phyloP scores from a whole-genome alignment of 2,329 filamentous ascomycete species.

The Aspergillus pseudoterreus region DNA sequence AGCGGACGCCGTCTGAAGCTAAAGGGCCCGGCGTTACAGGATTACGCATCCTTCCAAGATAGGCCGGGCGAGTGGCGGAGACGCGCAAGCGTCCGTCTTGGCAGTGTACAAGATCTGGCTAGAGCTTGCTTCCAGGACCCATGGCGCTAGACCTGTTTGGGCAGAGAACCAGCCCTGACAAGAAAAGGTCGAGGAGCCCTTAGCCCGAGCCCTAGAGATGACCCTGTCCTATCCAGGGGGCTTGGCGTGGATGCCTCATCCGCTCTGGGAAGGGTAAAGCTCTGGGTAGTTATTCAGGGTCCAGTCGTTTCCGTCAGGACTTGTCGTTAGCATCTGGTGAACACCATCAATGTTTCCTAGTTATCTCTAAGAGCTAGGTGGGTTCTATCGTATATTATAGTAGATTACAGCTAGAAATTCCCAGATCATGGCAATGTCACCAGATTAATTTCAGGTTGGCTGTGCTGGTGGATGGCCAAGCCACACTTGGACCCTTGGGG shows the following conservation, averaged over 20 bases:
- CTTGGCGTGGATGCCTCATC: conserved; percentile 16
- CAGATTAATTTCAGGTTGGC: background rate
- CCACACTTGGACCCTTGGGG: background rate
- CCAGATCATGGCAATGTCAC: background rate
- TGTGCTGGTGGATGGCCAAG: background rate
- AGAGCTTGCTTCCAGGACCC: conserved; percentile 20
- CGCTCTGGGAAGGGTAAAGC: conserved; percentile 2
- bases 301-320: too few relatives aligned
- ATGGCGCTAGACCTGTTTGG: conserved; percentile 21
- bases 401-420: background rate
- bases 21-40: conserved; percentile 14
- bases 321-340: too few relatives aligned
- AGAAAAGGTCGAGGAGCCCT: background rate
- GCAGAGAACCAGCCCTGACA: conserved; percentile 6
- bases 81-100: conserved; percentile 40
- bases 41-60: conserved; percentile 15
- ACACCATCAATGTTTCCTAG: too few relatives aligned
- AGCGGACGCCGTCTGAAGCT: conserved; percentile 3
- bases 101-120: conserved; percentile 28
- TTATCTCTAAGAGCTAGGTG: too few relatives aligned
- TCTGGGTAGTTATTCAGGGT: too few relatives aligned
- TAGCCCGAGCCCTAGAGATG: conserved; percentile 8
- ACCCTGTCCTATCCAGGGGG: conserved; percentile 16
- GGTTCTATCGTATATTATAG: too few relatives aligned
- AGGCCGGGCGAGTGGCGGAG: conserved; percentile 25